Evolutionary conservation across 352 stramenopile species (phyloP).

Genomic region (Phytophthora palmivora): DNA sequence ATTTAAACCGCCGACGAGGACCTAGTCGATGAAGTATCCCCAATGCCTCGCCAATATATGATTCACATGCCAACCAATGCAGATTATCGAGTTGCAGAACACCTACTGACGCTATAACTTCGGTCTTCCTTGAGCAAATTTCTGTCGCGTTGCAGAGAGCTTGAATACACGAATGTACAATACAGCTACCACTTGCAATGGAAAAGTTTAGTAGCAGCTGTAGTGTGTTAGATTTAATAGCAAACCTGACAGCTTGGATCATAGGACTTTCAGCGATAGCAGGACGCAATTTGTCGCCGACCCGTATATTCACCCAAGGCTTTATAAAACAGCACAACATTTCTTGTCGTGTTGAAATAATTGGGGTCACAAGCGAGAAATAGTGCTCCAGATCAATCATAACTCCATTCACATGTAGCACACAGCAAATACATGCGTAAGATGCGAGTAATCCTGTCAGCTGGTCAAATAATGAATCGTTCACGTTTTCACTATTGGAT

Average conservation of each 20-base stretch:
- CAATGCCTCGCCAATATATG: slow-evolving; percentile 38
- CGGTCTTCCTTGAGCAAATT: neutral
- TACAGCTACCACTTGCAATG: slow-evolving; percentile 16
- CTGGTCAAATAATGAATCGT: neutral
- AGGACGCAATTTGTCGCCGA: neutral
- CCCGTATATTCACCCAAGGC: neutral
- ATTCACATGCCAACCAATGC: slow-evolving; percentile 36
- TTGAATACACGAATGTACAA: slow-evolving; percentile 21
- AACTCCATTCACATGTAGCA: slow-evolving; percentile 24
- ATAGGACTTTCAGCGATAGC: neutral
- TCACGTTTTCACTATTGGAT: neutral
- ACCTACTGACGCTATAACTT: slow-evolving; percentile 6
- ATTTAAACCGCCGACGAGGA: slow-evolving; percentile 29
- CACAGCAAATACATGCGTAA: slow-evolving; percentile 34
- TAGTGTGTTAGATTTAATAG: slow-evolving; percentile 1
- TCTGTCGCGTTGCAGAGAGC: slow-evolving; percentile 9
- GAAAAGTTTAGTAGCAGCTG: slow-evolving; percentile 17
- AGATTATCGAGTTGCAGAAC: slow-evolving; percentile 3
- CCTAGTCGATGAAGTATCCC: slow-evolving; percentile 33
- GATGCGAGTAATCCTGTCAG: slow-evolving; percentile 32
- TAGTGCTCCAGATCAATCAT: slow-evolving; percentile 37
- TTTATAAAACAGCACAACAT: slow-evolving; percentile 31
- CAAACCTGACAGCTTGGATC: slow-evolving; percentile 7
- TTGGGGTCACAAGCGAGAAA: slow-evolving; percentile 1
- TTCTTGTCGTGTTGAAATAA: slow-evolving; percentile 13